phyloP scores from a whole-genome alignment of 2,329 filamentous ascomycete species.

The Ophiostoma sp. region DNA sequence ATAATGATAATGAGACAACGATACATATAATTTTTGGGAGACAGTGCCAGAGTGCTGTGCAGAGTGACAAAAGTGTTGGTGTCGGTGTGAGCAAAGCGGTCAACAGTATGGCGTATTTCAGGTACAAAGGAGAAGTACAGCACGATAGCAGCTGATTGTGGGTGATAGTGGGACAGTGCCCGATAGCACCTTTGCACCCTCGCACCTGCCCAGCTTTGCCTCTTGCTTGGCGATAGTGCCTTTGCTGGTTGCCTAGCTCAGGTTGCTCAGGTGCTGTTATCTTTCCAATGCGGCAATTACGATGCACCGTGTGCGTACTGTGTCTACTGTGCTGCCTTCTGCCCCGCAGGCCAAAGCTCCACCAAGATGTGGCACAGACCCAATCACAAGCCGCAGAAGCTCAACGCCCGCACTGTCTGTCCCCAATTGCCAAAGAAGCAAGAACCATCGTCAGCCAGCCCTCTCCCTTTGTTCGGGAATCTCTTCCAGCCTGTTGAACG shows the following conservation, averaged over 20 bases:
- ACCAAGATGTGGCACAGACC: neutral
- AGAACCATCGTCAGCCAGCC: neutral
- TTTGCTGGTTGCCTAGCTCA: slow-evolving; percentile 1
- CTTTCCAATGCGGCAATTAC: slow-evolving; percentile 27
- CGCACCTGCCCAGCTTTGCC: neutral
- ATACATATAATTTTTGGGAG: neutral
- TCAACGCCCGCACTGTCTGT: slow-evolving; percentile 24
- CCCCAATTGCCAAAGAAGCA: neutral
- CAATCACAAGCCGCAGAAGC: slow-evolving; percentile 28
- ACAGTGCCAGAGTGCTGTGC: neutral
- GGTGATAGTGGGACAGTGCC: neutral
- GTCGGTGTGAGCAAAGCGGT: neutral
- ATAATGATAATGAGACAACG: slow-evolving; percentile 28
- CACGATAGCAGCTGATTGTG: neutral
- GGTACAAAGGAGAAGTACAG: no score
- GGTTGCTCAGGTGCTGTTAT: slow-evolving; percentile 1
- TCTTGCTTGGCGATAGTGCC: slow-evolving; percentile 9
- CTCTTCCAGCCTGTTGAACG: neutral
- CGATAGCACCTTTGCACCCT: neutral
- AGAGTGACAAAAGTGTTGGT: neutral
- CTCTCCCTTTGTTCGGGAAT: neutral
- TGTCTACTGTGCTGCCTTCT: slow-evolving; percentile 15
- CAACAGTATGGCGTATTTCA: neutral
- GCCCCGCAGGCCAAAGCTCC: slow-evolving; percentile 26
- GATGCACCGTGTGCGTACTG: slow-evolving; percentile 22